Percentiles rank a stretch among this genome's conserved stretches.
These are phyloP conservation scores for Penicillium sp. DNA, from an alignment of 2,329 filamentous ascomycete species.

Conservation along the genomic window DNA sequence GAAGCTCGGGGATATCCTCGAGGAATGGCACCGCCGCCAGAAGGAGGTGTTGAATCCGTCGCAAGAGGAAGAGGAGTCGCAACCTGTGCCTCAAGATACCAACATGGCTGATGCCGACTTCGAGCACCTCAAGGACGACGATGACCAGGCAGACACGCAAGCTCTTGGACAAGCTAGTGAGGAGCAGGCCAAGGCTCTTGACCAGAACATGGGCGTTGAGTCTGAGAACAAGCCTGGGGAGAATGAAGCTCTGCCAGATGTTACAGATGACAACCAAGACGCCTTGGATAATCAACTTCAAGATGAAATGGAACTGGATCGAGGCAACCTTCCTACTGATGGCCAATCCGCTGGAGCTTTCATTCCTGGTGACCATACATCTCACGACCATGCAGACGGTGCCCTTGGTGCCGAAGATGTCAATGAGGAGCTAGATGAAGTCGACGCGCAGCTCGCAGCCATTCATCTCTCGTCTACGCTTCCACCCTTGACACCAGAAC, in stretches of 20 bases:
- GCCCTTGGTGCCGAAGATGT: slow-evolving; percentile 40
- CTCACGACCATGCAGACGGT: slow-evolving; percentile 25
- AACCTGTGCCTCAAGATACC: slow-evolving; percentile 56
- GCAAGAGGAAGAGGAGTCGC: slow-evolving; percentile 51
- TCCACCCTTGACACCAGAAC: slow-evolving; percentile 43
- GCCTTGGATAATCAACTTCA: slow-evolving; percentile 47
- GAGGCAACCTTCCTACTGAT: slow-evolving; percentile 33
- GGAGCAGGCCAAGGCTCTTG: slow-evolving; percentile 78
- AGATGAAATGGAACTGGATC: slow-evolving; percentile 42
- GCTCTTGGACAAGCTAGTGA: slow-evolving; percentile 83
- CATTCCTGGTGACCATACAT: slow-evolving; percentile 48
- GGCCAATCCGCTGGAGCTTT: slow-evolving; percentile 47
- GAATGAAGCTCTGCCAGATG: slow-evolving; percentile 55
- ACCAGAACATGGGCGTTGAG: slow-evolving; percentile 84
- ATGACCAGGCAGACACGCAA: slow-evolving; percentile 78
- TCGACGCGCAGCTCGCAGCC: slow-evolving; percentile 58
- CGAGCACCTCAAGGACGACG: slow-evolving; percentile 83
- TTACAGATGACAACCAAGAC: slow-evolving; percentile 39
- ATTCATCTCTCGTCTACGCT: slow-evolving; percentile 62
- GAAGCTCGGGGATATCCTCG: slow-evolving; percentile 86
- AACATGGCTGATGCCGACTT: slow-evolving; percentile 79
- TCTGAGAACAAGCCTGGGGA: slow-evolving; percentile 55
- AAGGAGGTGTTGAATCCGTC: slow-evolving; percentile 67
- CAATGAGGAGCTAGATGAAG: slow-evolving; percentile 45
- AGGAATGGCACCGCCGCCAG: slow-evolving; percentile 87